A percentile compares a stretch with the other conserved stretches of the same genome.
These are phyloP conservation scores for Cucurbita maxima DNA, from an alignment of 306 rosid species.

Conservation along the genomic window DNA sequence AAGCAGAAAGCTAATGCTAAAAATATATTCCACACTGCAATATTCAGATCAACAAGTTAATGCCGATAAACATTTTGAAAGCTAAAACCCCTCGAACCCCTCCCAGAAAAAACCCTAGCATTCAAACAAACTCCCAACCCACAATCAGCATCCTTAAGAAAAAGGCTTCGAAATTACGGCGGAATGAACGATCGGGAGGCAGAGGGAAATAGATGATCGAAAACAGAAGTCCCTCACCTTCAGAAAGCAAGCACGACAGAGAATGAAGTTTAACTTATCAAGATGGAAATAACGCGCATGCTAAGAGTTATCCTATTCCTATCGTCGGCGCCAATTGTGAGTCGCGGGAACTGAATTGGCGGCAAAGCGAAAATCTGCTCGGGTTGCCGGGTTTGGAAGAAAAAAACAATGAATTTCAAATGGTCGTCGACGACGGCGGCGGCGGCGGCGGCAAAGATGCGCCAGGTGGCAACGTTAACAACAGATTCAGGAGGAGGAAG, in stretches of 20 bases:
- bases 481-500: constrained; percentile 32
- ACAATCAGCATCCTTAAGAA: constrained; percentile 22
- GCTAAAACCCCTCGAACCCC: constrained; percentile 46
- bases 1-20: constrained; percentile 13
- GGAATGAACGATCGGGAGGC: constrained; percentile 26
- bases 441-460: constrained; percentile 20
- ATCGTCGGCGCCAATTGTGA: constrained; percentile 23
- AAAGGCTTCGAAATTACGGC: constrained; percentile 18
- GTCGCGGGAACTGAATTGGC: constrained; percentile 37
- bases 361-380: constrained; percentile 13
- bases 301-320: constrained; percentile 4
- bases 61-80: constrained; percentile 19
- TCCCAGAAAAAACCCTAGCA: constrained; percentile 20
- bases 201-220: constrained; percentile 17
- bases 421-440: constrained; percentile 9
- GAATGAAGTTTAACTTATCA: constrained; percentile 14
- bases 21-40: constrained; percentile 16
- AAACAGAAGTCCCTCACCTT: constrained; percentile 31
- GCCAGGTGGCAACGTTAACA: constrained; percentile 28
- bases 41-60: constrained; percentile 51
- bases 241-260: constrained; percentile 9
- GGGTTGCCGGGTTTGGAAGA: constrained; percentile 11
- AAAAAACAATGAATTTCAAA: not conserved
- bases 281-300: constrained; percentile 20
- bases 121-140: constrained; percentile 30